Evolutionary conservation across 2,329 filamentous ascomycete species (phyloP).

Genomic region (Fusarium devonianum): DNA sequence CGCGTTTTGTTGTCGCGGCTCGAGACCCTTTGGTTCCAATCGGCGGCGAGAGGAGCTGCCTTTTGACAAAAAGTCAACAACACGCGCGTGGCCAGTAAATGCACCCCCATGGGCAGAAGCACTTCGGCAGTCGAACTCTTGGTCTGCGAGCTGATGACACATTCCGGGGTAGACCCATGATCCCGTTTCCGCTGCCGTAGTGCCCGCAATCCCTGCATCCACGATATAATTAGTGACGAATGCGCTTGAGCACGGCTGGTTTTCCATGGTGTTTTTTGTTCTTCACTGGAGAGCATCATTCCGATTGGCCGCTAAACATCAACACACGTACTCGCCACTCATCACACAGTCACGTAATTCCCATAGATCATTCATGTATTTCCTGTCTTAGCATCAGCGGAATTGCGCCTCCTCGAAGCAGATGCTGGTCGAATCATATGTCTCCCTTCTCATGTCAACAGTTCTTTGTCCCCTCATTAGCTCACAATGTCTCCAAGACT

Average conservation of each 20-base stretch:
- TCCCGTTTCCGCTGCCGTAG: conserved; percentile 2
- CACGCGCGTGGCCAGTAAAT: neutral
- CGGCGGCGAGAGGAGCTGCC: fast-evolving
- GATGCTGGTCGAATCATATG: neutral
- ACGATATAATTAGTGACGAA: neutral
- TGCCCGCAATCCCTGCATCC: conserved; percentile 4
- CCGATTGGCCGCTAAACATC: neutral
- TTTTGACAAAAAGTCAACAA: neutral
- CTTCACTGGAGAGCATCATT: neutral
- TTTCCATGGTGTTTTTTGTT: neutral
- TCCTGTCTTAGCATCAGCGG: neutral
- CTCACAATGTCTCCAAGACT: neutral
- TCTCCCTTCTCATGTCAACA: neutral
- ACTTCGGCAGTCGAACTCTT: neutral
- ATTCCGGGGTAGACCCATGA: conserved; percentile 11
- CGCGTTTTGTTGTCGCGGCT: neutral
- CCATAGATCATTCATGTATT: neutral
- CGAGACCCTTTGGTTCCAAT: neutral
- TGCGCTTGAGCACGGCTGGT: neutral
- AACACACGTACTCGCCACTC: neutral
- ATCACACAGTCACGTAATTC: neutral
- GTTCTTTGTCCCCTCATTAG: no score
- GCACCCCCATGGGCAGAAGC: neutral
- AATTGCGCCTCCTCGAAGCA: neutral
- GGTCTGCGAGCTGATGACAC: conserved; percentile 2